phyloP scores from a whole-genome alignment of 345 rosid genomes.

The Melastoma malabathricum region DNA sequence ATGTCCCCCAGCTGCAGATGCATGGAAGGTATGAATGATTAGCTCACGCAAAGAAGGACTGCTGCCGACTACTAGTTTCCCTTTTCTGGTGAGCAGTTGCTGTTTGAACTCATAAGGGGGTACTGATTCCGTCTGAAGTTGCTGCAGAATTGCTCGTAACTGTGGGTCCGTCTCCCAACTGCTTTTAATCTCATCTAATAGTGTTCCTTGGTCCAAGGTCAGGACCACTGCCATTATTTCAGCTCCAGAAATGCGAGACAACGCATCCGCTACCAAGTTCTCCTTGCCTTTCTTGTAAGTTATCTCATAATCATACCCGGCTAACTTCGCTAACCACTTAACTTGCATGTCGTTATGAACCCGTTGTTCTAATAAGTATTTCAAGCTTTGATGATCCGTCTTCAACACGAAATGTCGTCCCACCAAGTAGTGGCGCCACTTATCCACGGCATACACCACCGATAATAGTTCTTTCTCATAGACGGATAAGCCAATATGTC shows the following conservation, averaged over 20 bases:
- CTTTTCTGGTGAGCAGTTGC: background rate
- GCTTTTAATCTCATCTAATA: background rate
- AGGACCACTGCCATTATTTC: no score
- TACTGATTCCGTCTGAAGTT: background rate
- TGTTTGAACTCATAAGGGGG: no score
- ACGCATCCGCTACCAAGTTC: background rate
- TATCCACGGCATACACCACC: background rate
- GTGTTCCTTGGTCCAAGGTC: background rate
- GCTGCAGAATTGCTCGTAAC: background rate
- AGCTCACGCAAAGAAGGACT: no score
- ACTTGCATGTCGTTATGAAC: background rate
- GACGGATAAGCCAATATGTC: background rate
- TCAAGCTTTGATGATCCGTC: constrained; percentile 1
- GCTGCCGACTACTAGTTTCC: background rate
- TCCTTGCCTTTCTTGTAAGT: background rate
- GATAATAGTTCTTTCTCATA: constrained; percentile 1
- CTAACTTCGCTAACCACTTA: background rate
- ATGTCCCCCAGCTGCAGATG: background rate
- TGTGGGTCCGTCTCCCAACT: background rate
- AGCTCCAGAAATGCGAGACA: no score
- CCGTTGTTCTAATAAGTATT: background rate
- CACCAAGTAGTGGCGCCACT: constrained; percentile 1
- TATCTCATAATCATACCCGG: constrained; percentile 1
- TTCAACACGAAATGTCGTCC: background rate
- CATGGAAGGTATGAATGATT: background rate